A percentile compares a stretch with the other conserved stretches of the same genome.
Conservation (phyloP, 768 basidiomycete species). For the Amanita rimosa region DNA sequence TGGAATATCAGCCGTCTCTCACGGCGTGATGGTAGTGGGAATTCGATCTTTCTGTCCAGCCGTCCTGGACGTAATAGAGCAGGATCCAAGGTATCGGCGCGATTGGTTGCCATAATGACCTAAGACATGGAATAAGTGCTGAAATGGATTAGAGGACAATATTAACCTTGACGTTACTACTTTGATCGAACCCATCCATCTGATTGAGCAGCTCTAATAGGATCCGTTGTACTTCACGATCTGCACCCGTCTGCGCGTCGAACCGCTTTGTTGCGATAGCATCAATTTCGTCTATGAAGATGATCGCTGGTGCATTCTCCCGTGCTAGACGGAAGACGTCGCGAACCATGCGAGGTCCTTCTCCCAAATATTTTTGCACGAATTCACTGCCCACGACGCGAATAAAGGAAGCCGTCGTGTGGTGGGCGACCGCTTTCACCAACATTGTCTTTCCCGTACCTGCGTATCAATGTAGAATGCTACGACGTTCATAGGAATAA, state of each 20-base stretch:
- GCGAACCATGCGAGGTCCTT: constrained; percentile 99
- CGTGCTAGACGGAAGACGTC: constrained; percentile 97
- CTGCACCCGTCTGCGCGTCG: constrained; percentile 98
- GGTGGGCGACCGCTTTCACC: constrained; percentile 98
- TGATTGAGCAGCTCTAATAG: constrained; percentile 93
- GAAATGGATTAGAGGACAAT: background rate
- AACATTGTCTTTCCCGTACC: constrained; percentile 99
- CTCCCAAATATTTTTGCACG: constrained; percentile 98
- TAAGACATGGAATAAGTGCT: constrained; percentile 18
- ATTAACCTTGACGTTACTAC: constrained; percentile 91
- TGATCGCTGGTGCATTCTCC: constrained; percentile 95
- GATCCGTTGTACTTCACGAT: constrained; percentile 98
- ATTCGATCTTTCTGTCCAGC: constrained; percentile 97
- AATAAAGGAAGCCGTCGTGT: constrained; percentile 96
- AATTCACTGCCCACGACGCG: constrained; percentile 98
- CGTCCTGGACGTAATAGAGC: constrained; percentile 96
- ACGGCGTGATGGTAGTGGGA: constrained; percentile 86
- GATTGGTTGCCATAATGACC: constrained; percentile 99
- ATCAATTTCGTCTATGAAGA: constrained; percentile 98
- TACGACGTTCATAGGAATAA: background rate
- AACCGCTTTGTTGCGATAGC: constrained; percentile 99
- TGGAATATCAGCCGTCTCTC: constrained; percentile 98
- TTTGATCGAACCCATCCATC: constrained; percentile 99
- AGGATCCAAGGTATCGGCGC: constrained; percentile 95
- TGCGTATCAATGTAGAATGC: constrained; percentile 15